Conservation (phyloP, 2,329 filamentous ascomycete genomes). For the Colletotrichum cereale region DNA sequence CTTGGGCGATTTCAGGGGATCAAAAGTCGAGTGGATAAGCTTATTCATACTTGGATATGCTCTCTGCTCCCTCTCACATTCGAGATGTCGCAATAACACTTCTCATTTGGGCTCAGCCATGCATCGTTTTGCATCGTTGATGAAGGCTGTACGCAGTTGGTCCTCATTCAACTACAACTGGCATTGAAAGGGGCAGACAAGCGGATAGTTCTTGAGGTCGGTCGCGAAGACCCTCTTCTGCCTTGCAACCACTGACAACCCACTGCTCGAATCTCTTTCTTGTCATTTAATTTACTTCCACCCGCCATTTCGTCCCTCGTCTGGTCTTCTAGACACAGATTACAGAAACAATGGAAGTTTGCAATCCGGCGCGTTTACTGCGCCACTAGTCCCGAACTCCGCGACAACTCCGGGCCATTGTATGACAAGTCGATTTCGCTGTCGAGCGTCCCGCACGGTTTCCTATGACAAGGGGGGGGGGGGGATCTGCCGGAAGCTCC, state of each 20-base stretch:
- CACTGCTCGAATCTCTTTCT: neutral
- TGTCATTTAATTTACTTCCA: neutral
- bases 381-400: slow-evolving; percentile 11
- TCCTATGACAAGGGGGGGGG: slow-evolving; percentile 9
- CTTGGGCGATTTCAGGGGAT: slow-evolving; percentile 26
- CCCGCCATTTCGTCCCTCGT: neutral
- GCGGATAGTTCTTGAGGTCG: neutral
- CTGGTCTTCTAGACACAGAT: neutral
- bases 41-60: slow-evolving; percentile 10
- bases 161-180: neutral
- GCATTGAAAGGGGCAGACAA: neutral
- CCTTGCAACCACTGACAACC: neutral
- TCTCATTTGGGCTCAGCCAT: neutral
- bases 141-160: neutral
- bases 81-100: slow-evolving; percentile 21
- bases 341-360: neutral
- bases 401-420: slow-evolving; percentile 24
- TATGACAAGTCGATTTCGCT: slow-evolving; percentile 24
- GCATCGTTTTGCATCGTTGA: neutral
- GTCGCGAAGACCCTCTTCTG: neutral
- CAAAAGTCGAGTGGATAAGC: slow-evolving; percentile 35
- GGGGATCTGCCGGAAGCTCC: slow-evolving; percentile 34
- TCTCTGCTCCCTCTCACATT: slow-evolving; percentile 26
- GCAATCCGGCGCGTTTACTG: neutral
- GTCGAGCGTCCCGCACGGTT: slow-evolving; percentile 23